Percentiles rank a stretch among this genome's conserved stretches.
Conservation (phyloP, 805 yeast genomes). For the Ogataea methanolica region DNA sequence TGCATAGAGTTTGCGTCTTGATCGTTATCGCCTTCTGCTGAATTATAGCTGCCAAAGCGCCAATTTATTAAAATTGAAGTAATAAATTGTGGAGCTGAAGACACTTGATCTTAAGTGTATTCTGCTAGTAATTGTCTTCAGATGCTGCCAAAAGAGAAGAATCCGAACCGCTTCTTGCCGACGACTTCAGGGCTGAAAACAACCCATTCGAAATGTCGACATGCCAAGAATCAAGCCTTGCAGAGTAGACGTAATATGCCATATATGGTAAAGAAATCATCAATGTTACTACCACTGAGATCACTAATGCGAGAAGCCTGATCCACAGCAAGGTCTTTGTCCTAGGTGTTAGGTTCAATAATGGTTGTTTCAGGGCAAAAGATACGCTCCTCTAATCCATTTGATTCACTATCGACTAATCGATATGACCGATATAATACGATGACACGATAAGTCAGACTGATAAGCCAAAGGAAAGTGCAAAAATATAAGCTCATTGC, state of each 20-base stretch:
- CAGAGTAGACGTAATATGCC: conserved; percentile 15
- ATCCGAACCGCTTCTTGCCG: conserved; percentile 12
- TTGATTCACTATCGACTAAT: too few relatives aligned
- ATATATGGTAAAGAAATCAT: conserved; percentile 10
- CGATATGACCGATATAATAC: too few relatives aligned
- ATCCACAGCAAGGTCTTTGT: conserved; percentile 20
- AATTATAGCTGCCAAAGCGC: conserved; percentile 40
- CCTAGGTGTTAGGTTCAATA: conserved; percentile 21
- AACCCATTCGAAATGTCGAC: conserved; percentile 50
- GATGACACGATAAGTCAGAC: too few relatives aligned
- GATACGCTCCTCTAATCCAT: not conserved
- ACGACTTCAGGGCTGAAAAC: conserved; percentile 36
- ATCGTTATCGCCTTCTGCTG: conserved; percentile 6
- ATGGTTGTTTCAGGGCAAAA: conserved; percentile 14
- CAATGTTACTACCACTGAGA: conserved; percentile 4
- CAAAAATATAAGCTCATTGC: too few relatives aligned
- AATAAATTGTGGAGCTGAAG: conserved; percentile 45
- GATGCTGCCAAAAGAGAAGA: conserved; percentile 41
- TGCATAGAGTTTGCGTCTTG: conserved; percentile 3
- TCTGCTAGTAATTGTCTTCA: conserved; percentile 38
- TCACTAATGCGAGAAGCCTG: conserved; percentile 13
- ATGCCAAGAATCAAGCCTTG: conserved; percentile 45
- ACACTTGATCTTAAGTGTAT: conserved; percentile 43
- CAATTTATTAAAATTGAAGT: conserved; percentile 37
- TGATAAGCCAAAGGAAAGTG: too few relatives aligned